A percentile compares a stretch with the other conserved stretches of the same genome.
phyloP scores from a whole-genome alignment of 2,329 filamentous ascomycete genomes.

The Diaporthe vaccinii region DNA sequence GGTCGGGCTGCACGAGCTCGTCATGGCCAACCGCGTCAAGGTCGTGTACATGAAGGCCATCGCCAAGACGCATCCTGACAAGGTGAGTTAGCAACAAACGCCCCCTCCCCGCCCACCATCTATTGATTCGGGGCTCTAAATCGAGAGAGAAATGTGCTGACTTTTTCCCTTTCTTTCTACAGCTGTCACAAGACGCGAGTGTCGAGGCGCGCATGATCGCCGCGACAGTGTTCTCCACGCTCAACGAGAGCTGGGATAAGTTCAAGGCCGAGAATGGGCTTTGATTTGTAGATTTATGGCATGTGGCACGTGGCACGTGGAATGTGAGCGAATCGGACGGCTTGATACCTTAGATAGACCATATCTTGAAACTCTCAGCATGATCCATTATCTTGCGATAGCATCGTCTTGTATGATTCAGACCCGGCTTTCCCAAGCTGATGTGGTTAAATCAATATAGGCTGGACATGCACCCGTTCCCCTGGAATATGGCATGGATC shows the following conservation, averaged over 20 bases:
- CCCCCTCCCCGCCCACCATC: conserved; percentile 20
- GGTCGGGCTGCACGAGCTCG: conserved; percentile 91
- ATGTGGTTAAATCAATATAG: background rate
- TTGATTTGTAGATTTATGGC: conserved; percentile 50
- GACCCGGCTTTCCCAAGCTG: background rate
- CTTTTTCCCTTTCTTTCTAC: conserved; percentile 39
- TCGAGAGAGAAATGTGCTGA: conserved; percentile 28
- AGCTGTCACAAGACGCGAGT: conserved; percentile 75
- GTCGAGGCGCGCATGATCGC: conserved; percentile 77
- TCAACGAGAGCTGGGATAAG: conserved; percentile 82
- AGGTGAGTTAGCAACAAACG: conserved; percentile 72
- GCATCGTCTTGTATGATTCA: background rate
- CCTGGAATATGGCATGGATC: background rate
- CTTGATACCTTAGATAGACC: conserved; percentile 40
- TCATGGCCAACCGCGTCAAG: conserved; percentile 96
- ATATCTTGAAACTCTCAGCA: background rate
- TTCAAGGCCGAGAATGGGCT: conserved; percentile 78
- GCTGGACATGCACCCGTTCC: background rate
- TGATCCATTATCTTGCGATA: background rate
- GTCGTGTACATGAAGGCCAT: conserved; percentile 99
- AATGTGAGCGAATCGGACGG: conserved; percentile 8
- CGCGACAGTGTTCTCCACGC: conserved; percentile 74
- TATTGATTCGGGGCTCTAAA: conserved; percentile 1
- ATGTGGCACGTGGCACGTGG: conserved; percentile 15
- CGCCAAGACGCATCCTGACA: conserved; percentile 97